Evolutionary conservation across 176 grass and related monocot species (phyloP).

Genomic region (Carex scoparia): DNA sequence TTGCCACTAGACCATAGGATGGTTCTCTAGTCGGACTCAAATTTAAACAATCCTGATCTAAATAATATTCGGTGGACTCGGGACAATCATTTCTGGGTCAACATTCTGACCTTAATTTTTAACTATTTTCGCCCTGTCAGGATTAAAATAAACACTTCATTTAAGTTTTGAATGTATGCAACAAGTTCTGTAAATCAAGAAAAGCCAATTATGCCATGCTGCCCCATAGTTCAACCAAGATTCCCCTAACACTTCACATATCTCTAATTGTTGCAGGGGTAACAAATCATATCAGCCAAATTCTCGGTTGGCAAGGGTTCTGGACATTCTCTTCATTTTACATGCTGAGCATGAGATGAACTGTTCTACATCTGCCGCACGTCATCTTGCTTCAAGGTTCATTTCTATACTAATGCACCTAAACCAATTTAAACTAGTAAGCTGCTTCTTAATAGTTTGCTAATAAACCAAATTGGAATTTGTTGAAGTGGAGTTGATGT

Average conservation of each 20-base stretch:
- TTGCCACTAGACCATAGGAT: too few species aligned
- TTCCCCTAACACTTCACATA: background rate
- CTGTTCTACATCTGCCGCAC: constrained; percentile 89
- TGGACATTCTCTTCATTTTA: constrained; percentile 92
- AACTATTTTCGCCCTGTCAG: background rate
- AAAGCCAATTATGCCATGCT: background rate
- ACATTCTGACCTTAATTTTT: background rate
- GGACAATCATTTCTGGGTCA: background rate
- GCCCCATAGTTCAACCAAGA: background rate
- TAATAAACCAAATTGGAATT: constrained; percentile 19
- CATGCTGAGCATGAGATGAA: constrained; percentile 99
- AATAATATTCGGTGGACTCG: background rate
- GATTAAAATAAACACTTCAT: background rate
- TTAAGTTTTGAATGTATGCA: background rate
- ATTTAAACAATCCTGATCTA: background rate
- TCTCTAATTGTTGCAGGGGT: constrained; percentile 46
- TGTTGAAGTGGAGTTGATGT: constrained; percentile 88
- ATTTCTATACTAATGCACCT: background rate
- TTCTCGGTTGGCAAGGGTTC: constrained; percentile 68
- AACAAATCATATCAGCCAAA: constrained; percentile 78
- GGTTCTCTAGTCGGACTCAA: too few species aligned
- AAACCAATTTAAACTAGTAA: constrained; percentile 8
- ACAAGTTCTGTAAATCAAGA: background rate
- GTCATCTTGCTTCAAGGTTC: constrained; percentile 99
- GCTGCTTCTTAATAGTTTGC: constrained; percentile 25